Percentiles rank a stretch among this genome's conserved stretches.
Conservation (phyloP, 2,329 filamentous ascomycete genomes). For the Clonostachys sp. region DNA sequence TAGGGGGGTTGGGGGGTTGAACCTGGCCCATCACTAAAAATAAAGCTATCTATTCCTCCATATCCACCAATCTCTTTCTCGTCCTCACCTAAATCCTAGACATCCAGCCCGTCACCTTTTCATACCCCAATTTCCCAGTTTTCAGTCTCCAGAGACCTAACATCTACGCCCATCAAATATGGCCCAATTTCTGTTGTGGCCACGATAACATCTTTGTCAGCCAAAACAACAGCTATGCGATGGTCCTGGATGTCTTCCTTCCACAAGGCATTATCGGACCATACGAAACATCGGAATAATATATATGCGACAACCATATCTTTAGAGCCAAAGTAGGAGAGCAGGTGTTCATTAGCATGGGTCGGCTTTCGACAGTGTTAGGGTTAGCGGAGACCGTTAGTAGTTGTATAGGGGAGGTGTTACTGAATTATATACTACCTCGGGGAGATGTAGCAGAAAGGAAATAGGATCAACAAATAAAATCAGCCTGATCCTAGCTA, state of each 20-base stretch:
- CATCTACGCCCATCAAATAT: slow-evolving; percentile 36
- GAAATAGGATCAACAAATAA: slow-evolving; percentile 57
- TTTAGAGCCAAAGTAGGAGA: slow-evolving; percentile 56
- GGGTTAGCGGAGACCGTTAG: slow-evolving; percentile 4
- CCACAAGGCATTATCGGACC: slow-evolving; percentile 57
- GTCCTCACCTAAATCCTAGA: slow-evolving; percentile 10
- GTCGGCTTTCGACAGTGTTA: slow-evolving; percentile 31
- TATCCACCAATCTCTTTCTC: no score
- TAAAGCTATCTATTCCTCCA: no score
- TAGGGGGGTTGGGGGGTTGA: no score
- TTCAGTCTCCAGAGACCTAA: slow-evolving; percentile 9
- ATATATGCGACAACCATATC: slow-evolving; percentile 56
- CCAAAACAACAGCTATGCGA: slow-evolving; percentile 42
- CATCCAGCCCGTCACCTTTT: slow-evolving; percentile 35
- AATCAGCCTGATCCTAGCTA: slow-evolving; percentile 34
- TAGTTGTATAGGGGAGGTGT: neutral
- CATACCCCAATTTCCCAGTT: slow-evolving; percentile 14
- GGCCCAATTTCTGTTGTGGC: slow-evolving; percentile 45
- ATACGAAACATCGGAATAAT: slow-evolving; percentile 54
- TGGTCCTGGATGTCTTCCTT: slow-evolving; percentile 42
- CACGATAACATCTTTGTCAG: slow-evolving; percentile 48
- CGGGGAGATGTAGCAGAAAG: slow-evolving; percentile 54
- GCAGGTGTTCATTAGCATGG: slow-evolving; percentile 50
- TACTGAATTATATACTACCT: slow-evolving; percentile 59
- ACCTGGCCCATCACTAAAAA: no score